Base-by-base conservation (phyloP, 352 stramenopile genomes). In the Phytophthora fragariae region DNA sequence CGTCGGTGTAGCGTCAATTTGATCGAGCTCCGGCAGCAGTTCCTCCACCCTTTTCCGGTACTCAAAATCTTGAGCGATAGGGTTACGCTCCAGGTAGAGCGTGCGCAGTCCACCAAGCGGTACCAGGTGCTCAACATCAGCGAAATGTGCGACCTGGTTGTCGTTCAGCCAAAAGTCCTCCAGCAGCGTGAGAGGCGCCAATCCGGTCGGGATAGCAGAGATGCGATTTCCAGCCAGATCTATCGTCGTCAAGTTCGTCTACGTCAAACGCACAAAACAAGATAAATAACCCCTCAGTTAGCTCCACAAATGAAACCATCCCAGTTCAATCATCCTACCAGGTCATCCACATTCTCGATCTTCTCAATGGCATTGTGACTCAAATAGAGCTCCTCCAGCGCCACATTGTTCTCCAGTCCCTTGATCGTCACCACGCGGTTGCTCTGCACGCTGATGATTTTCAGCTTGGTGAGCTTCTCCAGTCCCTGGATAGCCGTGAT, bases 361-460 rank as follows among this genome's bases (percentile, higher is more conserved):
- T 71, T 82, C 59, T 95, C 84, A 72, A 99, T 99, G 55, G 87
- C 96, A 74, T 99, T 99, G 81, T 99, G 96, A 64, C 94, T 97
- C 61, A 99, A 75, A 70, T 99, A 99, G 6, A 99, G 82, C 82
- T 99, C 98, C 80, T 99, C 94, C 33, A 99, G 83, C 35, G 73
- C 71, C 12, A 81, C 84, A 56, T 98, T 97, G 39, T 80, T 72
- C 6, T 89, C 79, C 35, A 99, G 84, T n/a, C 97, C 96, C 61
- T 98, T 81, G 31, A 99, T 94, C 49, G 75, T 85, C 9, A 97
- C 91, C 35, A 99, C 72, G 11, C 98, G 97, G 79, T 99, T 99
- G 78, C 92, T 98, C 86, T 99, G 90, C 5, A 96, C 84, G 62
- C 90, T 96, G 65, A 93, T 87, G 46, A 94, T 88, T 46, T 83